phyloP scores from a whole-genome alignment of 1,284 basidiomycete genomes.

The Inonotus hispidus region DNA sequence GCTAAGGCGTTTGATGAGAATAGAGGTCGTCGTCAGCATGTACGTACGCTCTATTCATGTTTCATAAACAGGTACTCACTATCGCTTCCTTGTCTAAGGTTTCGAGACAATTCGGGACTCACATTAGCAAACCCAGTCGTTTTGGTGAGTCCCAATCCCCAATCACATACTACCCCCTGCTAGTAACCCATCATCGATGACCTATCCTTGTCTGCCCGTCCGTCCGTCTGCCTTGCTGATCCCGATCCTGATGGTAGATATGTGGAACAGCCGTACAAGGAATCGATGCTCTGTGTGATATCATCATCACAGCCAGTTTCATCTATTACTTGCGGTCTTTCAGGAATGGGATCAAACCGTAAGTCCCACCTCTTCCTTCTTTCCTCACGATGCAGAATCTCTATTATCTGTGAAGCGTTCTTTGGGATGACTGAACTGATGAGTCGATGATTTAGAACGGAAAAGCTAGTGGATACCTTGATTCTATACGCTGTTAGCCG shows the following conservation, averaged over 20 bases:
- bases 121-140: constrained; percentile 1
- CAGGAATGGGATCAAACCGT: not conserved
- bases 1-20: not conserved
- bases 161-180: too few species aligned
- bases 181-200: too few species aligned
- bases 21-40: not conserved
- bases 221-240: not conserved
- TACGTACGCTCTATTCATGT: not conserved
- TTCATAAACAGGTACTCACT: not conserved
- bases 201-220: too few species aligned
- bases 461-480: not conserved
- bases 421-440: not conserved
- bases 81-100: not conserved
- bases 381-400: too few species aligned
- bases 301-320: constrained; percentile 2
- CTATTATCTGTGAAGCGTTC: too few species aligned
- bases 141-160: not conserved
- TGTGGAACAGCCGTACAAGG: not conserved
- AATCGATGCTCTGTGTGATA: constrained; percentile 2
- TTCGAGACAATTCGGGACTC: not conserved
- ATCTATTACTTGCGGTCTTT: constrained; percentile 2
- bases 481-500: constrained; percentile 6
- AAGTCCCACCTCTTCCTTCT: too few species aligned
- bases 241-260: not conserved
- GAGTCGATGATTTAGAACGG: not conserved